Percentiles rank a stretch among this genome's conserved stretches.
Evolutionary conservation across 352 stramenopile species (phyloP).

Genomic region (Globisporangium spinosum): DNA sequence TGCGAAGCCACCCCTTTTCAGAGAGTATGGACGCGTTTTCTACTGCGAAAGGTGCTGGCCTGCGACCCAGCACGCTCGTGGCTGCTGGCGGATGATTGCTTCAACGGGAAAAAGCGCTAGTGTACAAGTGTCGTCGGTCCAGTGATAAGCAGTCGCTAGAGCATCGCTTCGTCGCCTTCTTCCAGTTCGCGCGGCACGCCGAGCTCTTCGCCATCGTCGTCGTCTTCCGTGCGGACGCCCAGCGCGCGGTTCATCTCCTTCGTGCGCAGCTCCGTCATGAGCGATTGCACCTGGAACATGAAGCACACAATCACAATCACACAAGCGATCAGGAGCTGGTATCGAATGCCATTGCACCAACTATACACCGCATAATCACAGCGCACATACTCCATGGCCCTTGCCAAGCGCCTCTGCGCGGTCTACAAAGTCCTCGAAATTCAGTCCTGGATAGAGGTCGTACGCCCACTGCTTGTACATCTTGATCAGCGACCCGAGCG

Average conservation of each 20-base stretch:
- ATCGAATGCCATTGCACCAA: neutral
- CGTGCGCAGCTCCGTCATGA: conserved; percentile 54
- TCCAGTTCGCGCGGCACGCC: conserved; percentile 10
- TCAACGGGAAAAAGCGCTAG: neutral
- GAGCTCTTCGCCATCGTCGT: conserved; percentile 11
- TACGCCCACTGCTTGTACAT: conserved; percentile 88
- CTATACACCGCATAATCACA: neutral
- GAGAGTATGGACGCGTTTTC: neutral
- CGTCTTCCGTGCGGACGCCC: conserved; percentile 15
- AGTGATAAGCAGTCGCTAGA: conserved; percentile 12
- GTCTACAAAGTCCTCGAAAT: conserved; percentile 82
- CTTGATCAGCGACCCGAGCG: conserved; percentile 57
- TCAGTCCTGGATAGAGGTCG: conserved; percentile 75
- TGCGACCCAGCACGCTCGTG: neutral
- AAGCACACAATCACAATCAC: neutral
- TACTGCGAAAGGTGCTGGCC: neutral
- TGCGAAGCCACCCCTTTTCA: neutral
- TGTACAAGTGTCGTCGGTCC: conserved; percentile 9
- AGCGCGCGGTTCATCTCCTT: conserved; percentile 48
- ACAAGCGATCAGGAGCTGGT: neutral
- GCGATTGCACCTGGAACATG: conserved; percentile 41
- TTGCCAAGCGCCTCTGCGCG: conserved; percentile 57
- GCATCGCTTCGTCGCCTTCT: conserved; percentile 40
- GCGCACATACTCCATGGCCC: conserved; percentile 27
- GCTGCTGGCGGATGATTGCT: neutral